Conservation (phyloP, 192 early-diverging fungal species). For the Coemansia aciculifera region DNA sequence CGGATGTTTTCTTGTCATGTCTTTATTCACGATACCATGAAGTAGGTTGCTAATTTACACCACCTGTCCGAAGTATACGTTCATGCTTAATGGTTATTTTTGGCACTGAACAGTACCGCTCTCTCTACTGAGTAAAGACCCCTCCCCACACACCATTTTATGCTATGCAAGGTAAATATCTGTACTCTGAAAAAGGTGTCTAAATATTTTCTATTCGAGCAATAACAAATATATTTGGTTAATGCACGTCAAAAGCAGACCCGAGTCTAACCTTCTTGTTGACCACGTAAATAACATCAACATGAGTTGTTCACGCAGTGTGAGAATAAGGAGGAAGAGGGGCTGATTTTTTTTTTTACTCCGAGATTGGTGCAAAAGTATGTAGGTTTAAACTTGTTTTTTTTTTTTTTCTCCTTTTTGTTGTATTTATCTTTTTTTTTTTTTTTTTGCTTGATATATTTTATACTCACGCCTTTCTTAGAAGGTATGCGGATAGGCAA, state of each 20-base stretch:
- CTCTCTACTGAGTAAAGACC: background rate
- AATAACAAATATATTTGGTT: constrained; percentile 22
- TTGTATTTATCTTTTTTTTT: background rate
- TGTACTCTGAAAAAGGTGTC: background rate
- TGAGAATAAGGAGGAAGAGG: background rate
- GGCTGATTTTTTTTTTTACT: background rate
- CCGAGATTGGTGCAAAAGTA: background rate
- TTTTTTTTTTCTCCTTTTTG: background rate
- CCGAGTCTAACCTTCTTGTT: background rate
- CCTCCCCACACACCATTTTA: background rate
- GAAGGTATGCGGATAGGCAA: background rate
- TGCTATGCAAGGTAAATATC: constrained; percentile 2
- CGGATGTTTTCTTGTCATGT: background rate
- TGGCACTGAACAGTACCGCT: background rate
- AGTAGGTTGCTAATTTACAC: no score
- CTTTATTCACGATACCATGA: no score
- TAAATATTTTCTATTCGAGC: background rate
- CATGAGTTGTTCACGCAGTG: background rate
- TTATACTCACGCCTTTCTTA: background rate
- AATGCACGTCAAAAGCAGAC: constrained; percentile 22
- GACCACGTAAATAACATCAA: background rate
- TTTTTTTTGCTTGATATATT: background rate
- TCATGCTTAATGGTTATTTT: background rate
- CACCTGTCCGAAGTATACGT: no score
- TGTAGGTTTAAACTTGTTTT: background rate